phyloP scores from a whole-genome alignment of 129 eudicot genomes.

The Silybum marianum region DNA sequence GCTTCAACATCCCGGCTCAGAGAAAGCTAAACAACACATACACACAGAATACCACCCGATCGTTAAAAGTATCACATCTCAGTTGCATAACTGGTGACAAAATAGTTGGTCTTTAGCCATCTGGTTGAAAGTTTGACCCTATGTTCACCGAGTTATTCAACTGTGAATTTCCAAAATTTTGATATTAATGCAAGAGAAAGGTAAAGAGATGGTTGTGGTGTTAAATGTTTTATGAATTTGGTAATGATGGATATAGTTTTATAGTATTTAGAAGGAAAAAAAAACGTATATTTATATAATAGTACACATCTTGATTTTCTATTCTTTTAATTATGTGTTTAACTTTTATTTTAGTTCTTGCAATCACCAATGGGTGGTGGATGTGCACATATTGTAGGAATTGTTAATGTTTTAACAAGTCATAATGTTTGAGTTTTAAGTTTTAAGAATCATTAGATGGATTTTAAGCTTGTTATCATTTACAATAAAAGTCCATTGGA shows the following conservation, averaged over 20 bases:
- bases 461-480: background rate
- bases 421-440: background rate
- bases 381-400: background rate
- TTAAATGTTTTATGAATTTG: background rate
- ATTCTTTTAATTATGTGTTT: background rate
- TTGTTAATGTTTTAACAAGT: background rate
- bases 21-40: slow-evolving; percentile 62
- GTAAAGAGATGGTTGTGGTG: background rate
- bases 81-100: slow-evolving; percentile 77
- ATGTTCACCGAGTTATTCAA: background rate
- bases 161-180: background rate
- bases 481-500: no score
- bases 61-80: slow-evolving; percentile 70
- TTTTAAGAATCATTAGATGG: background rate
- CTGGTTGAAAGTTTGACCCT: background rate
- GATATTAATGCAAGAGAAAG: background rate
- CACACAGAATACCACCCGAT: slow-evolving; percentile 86
- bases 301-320: background rate
- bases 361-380: background rate
- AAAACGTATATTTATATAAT: background rate
- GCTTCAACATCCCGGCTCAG: slow-evolving; percentile 89
- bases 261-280: background rate
- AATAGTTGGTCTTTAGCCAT: background rate
- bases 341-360: background rate
- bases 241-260: background rate